Percentiles rank a stretch among this genome's conserved stretches.
These are phyloP conservation scores for Apocynum venetum DNA, from an alignment of 257 asterid species.

Conservation along the genomic window DNA sequence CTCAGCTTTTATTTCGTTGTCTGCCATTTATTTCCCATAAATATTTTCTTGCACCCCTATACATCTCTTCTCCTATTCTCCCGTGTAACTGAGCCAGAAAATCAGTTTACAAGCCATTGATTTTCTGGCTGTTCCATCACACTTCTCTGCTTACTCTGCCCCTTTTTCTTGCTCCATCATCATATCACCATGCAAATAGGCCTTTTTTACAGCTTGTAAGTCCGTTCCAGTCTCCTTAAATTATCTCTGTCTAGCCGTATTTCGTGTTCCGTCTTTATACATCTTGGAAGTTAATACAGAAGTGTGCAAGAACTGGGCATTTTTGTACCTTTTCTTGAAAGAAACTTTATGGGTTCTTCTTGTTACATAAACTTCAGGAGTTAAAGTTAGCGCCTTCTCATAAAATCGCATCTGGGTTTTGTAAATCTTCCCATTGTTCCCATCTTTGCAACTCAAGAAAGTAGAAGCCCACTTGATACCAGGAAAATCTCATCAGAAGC, in stretches of 20 bases:
- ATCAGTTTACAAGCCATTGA: slow-evolving; percentile 27
- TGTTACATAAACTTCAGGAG: background rate
- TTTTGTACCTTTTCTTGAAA: background rate
- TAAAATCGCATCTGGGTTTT: slow-evolving; percentile 13
- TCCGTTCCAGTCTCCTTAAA: background rate
- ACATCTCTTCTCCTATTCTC: slow-evolving; percentile 13
- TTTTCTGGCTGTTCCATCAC: slow-evolving; percentile 28
- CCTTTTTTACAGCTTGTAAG: slow-evolving; percentile 1
- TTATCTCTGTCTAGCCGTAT: background rate
- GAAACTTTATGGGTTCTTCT: background rate
- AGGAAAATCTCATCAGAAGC: background rate
- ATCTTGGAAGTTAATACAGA: background rate
- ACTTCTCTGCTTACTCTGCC: slow-evolving; percentile 5
- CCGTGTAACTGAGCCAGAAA: slow-evolving; percentile 27
- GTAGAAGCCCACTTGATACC: background rate
- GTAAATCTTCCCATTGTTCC: slow-evolving; percentile 1
- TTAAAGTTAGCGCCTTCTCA: background rate
- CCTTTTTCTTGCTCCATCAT: background rate
- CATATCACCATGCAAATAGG: slow-evolving; percentile 17
- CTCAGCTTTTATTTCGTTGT: slow-evolving; percentile 65
- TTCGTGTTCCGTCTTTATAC: background rate
- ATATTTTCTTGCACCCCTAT: slow-evolving; percentile 33
- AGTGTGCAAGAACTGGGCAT: background rate
- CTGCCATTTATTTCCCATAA: slow-evolving; percentile 66
- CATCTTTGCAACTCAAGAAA: background rate